Evolutionary conservation across 345 rosid species (phyloP).

Genomic region (Conringia planisiliqua): DNA sequence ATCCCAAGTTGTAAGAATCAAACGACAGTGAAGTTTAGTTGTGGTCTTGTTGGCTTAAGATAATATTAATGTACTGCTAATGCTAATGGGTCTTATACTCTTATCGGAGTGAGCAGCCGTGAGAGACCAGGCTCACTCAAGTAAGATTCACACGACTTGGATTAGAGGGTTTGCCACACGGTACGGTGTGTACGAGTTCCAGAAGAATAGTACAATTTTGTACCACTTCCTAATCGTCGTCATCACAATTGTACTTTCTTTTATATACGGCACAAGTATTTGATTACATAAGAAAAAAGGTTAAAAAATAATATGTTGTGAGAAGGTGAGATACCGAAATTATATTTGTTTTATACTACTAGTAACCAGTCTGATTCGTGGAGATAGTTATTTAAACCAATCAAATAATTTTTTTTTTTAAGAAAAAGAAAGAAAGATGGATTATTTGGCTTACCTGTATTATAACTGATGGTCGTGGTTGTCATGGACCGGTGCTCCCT

Average conservation of each 20-base stretch:
- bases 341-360: background rate
- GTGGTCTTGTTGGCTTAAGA: background rate
- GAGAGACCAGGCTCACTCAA: background rate
- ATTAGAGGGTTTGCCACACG: background rate
- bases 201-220: background rate
- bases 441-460: slow-evolving; percentile 48
- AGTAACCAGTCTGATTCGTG: background rate
- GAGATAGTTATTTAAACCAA: background rate
- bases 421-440: background rate
- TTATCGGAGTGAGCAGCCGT: background rate
- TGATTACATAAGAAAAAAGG: too few species aligned
- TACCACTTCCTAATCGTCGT: background rate
- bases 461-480: slow-evolving; percentile 49
- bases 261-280: too few species aligned
- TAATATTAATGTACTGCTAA: background rate
- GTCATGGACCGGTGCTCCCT: slow-evolving; percentile 45
- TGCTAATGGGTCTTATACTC: background rate
- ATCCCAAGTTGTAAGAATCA: background rate
- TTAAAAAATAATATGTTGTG: too few species aligned
- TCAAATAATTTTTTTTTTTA: background rate
- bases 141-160: background rate
- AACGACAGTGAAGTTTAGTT: background rate
- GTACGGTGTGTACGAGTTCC: background rate
- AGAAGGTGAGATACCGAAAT: too few species aligned
- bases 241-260: background rate